Evolutionary conservation across 805 yeast species (phyloP), one percentile per base, ranked within the genome.

Genomic region (Alloascoidea africana): DNA sequence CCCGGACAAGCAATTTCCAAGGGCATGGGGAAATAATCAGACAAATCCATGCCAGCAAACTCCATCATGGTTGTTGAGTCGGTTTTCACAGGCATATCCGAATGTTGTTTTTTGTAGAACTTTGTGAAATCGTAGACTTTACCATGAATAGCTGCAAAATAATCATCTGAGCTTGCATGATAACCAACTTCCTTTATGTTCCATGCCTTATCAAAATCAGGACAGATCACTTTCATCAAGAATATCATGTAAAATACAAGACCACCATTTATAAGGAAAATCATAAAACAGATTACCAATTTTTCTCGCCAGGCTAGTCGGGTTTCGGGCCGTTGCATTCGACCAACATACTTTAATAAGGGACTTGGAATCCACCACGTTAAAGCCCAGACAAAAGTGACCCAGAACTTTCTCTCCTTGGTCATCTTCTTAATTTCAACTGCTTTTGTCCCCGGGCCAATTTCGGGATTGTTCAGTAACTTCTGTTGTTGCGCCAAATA

Each of bases 301-400:
- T 61, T 61, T 38, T 61, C 66, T 32, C 66, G 48, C 65, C 65
- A 61, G 2, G 66, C 66, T 45, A 60, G 48, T 3, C 66, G 50
- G 16, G 60, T 59, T 18, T 61, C 65, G 3, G 52, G 50, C 5
- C 66, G 49, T 36, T 53, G 50, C 64, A 62, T 62, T 14, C 60
- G 46, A 5, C 62, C 61, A 13, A 58, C 27, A 39, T 46, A 53
- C 37, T 42, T 44, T 27, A 61, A 43, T 6, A 53, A 14, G 2
- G 59, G 57, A 18, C 58, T 51, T 1, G 66, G 66, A 32, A 62
- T 58, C 65, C 65, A 61, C 43, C 52, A 61, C 1, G 65, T 60
- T 14, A 55, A 37, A n/a, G 44, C 14, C 65, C 66, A 61, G 16
- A 59, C 64, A 23, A 62, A 43, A 8, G 44, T 38, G 3, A 60